A percentile compares a stretch with the other conserved stretches of the same genome.
These are phyloP conservation scores for Chalaropsis ovoidea DNA, from an alignment of 2,329 filamentous ascomycete species.

Conservation along the genomic window DNA sequence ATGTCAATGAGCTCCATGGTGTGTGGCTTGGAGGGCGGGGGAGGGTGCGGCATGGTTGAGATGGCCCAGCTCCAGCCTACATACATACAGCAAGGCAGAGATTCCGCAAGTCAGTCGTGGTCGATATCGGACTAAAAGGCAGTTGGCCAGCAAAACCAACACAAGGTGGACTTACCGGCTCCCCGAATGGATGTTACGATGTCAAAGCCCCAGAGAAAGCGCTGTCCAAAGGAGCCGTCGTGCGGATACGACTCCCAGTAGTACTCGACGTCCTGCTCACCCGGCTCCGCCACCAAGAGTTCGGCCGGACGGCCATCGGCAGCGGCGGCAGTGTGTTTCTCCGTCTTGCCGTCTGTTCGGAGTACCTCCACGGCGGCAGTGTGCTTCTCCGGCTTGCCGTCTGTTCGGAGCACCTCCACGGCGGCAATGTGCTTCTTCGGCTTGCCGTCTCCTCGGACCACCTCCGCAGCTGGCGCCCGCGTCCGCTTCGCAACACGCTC, in stretches of 20 bases:
- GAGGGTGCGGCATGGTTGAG: constrained; percentile 38
- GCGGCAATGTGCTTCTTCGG: not conserved
- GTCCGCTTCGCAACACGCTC: constrained; percentile 39
- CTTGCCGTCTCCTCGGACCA: too few species aligned
- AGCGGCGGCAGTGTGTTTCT: not conserved
- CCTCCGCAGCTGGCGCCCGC: too few species aligned
- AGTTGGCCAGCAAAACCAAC: too few species aligned
- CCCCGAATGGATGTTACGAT: constrained; percentile 46
- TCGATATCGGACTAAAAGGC: not conserved
- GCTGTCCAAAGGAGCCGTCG: constrained; percentile 38
- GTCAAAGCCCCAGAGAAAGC: constrained; percentile 48
- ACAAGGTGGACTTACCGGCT: constrained; percentile 36
- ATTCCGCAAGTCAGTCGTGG: not conserved
- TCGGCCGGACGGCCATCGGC: not conserved
- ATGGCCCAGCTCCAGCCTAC: constrained; percentile 52
- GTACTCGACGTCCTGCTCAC: constrained; percentile 38
- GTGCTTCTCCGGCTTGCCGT: not conserved
- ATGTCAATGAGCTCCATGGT: constrained; percentile 36
- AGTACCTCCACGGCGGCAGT: not conserved
- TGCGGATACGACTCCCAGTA: constrained; percentile 52
- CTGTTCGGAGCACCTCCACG: too few species aligned
- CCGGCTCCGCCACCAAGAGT: constrained; percentile 15
- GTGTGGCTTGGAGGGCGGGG: constrained; percentile 36
- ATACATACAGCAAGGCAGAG: not conserved
- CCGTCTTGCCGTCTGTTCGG: too few species aligned